phyloP scores from a whole-genome alignment of 2,329 filamentous ascomycete genomes.

The Colletotrichum noveboracense region DNA sequence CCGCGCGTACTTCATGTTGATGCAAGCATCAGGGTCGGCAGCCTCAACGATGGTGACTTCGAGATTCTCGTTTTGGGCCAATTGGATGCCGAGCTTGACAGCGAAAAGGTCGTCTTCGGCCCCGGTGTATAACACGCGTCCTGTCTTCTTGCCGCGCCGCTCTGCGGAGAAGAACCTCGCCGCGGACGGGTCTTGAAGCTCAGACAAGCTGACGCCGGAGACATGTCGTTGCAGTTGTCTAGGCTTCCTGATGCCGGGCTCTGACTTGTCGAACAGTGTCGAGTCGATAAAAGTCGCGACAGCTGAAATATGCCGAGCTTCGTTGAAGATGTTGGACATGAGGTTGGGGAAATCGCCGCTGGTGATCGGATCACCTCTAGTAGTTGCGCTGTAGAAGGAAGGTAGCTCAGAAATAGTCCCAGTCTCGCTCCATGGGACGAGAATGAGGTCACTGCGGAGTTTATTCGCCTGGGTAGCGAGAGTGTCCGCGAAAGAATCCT shows the following conservation, averaged over 20 bases:
- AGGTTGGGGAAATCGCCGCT: neutral
- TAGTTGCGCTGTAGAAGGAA: slow-evolving; percentile 3
- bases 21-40: neutral
- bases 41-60: neutral
- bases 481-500: slow-evolving; percentile 73
- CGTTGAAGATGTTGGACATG: neutral
- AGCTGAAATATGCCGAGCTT: neutral
- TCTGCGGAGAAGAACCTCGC: neutral
- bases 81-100: neutral
- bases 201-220: neutral
- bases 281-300: slow-evolving; percentile 2
- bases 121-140: neutral
- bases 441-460: slow-evolving; percentile 67
- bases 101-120: neutral
- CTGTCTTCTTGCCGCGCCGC: neutral
- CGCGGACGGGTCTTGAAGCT: neutral
- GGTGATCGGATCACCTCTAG: neutral
- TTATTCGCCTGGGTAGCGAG: slow-evolving; percentile 70
- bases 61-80: neutral
- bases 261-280: neutral
- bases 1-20: neutral
- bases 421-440: slow-evolving; percentile 83
- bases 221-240: neutral
- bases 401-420: slow-evolving; percentile 61
- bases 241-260: neutral